Conservation (phyloP, 164 flowering plant genomes). For the Sedum album region DNA sequence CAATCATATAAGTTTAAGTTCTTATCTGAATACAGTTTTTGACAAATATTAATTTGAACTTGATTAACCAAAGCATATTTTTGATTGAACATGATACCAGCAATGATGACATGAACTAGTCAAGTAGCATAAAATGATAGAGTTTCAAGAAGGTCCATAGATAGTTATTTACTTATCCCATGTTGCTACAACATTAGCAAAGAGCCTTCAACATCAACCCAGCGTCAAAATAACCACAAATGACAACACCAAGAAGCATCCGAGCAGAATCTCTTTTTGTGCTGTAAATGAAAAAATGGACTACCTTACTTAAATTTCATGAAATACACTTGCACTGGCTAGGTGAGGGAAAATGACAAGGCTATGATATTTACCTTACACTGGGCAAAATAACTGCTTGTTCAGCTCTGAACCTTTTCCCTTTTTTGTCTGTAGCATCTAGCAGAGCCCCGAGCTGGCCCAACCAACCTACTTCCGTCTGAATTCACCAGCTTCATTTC, state of each 20-base stretch:
- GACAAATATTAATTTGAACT: too few species aligned
- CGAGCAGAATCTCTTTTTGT: background rate
- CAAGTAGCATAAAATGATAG: too few species aligned
- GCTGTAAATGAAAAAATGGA: background rate
- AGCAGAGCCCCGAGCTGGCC: conserved; percentile 13
- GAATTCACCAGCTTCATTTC: conserved; percentile 17
- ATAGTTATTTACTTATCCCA: background rate
- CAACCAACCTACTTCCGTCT: conserved; percentile 11
- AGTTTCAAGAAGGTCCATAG: background rate
- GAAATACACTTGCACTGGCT: background rate
- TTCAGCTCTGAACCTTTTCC: background rate
- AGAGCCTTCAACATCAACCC: background rate
- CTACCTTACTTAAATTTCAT: background rate
- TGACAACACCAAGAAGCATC: background rate
- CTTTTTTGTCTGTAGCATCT: conserved; percentile 6
- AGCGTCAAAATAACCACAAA: background rate
- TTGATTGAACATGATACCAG: too few species aligned
- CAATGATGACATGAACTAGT: too few species aligned
- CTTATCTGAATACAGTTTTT: too few species aligned
- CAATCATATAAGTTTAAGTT: too few species aligned
- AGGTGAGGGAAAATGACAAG: background rate
- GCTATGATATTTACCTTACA: background rate
- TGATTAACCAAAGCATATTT: too few species aligned
- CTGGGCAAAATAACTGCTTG: background rate
- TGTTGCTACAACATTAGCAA: background rate